Evolutionary conservation across 768 basidiomycete genomes (phyloP), one percentile per base, ranked within the genome.

Genomic region (Xerocomus brunneocitrinus): DNA sequence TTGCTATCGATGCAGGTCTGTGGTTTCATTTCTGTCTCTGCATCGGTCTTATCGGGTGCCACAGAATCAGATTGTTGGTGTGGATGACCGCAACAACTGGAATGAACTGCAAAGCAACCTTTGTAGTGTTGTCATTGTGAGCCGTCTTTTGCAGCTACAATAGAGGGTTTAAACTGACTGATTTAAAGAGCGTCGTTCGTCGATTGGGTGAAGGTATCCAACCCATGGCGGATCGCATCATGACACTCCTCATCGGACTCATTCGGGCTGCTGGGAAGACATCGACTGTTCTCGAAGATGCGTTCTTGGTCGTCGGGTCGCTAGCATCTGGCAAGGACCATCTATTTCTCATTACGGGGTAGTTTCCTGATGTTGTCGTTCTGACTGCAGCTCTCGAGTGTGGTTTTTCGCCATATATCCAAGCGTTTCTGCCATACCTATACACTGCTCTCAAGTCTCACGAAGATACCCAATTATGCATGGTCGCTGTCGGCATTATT

Each of bases 81-180:
- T 85, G 16, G 97, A 99, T 70, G 97, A 99, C 66, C 85, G 91
- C 57, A 95, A 94, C 72, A 99, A 97, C 75, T 97, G 95, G 94
- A 97, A 97, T 65, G 95, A 99, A 68, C 78, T 99, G 25, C 95
- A 97, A 69, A 87, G 91, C 72, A 97, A 95, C 73, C 79, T 98
- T 61, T 97, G 94, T 69, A 85, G 87, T 59, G 89, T 97, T 44
- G 78, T 91, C 49, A 89, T 91, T 50, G 91, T 92, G 65, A 66
- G 89, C 75, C 39, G 6, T 39, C 7, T 6, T 28, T 12, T 47
- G 43, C 22, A 7, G 13, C 22, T 12, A 34, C 22, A 34, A 28
- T 46, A 9, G 35, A 0, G 32, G 32, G 27, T 36, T 27, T 49
- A 58, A 30, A 50, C 48, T 39, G 27, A 57, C 56, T 49, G n/a